These are phyloP conservation scores for Diaporthe eres DNA, from an alignment of 2,329 filamentous ascomycete species.

Conservation along the genomic window DNA sequence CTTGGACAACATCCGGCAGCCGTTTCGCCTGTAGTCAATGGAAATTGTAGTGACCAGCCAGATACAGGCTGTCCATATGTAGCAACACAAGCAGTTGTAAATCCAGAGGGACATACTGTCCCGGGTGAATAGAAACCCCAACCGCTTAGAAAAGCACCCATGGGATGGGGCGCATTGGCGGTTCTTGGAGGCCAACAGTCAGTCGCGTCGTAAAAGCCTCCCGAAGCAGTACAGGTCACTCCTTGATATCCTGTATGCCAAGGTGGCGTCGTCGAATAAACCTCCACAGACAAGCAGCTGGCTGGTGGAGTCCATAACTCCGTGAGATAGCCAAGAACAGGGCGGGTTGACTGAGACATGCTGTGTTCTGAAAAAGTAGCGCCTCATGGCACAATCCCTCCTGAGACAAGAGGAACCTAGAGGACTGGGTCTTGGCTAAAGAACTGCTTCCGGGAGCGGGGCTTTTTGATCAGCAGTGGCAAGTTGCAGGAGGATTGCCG, in stretches of 20 bases:
- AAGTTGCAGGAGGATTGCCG: not conserved
- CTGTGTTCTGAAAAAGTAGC: not conserved
- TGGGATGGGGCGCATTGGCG: not conserved
- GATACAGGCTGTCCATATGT: not conserved
- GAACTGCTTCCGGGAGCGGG: not conserved
- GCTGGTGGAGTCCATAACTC: not conserved
- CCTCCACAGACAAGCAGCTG: not conserved
- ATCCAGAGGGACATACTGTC: not conserved
- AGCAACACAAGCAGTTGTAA: constrained; percentile 1
- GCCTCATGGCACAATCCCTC: not conserved
- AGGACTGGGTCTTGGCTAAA: not conserved
- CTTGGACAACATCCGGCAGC: not conserved
- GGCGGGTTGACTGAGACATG: constrained; percentile 2
- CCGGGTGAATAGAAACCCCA: not conserved
- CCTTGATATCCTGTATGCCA: not conserved
- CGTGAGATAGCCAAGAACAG: constrained; percentile 5
- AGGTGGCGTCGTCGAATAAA: not conserved
- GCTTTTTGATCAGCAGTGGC: constrained; percentile 1
- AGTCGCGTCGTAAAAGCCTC: not conserved
- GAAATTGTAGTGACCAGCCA: not conserved
- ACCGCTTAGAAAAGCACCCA: not conserved
- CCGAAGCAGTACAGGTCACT: not conserved
- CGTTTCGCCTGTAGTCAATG: not conserved
- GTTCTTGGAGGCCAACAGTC: constrained; percentile 9
- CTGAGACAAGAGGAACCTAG: not conserved